Conservation (phyloP, 306 rosid genomes). For the Vigna mungo region DNA sequence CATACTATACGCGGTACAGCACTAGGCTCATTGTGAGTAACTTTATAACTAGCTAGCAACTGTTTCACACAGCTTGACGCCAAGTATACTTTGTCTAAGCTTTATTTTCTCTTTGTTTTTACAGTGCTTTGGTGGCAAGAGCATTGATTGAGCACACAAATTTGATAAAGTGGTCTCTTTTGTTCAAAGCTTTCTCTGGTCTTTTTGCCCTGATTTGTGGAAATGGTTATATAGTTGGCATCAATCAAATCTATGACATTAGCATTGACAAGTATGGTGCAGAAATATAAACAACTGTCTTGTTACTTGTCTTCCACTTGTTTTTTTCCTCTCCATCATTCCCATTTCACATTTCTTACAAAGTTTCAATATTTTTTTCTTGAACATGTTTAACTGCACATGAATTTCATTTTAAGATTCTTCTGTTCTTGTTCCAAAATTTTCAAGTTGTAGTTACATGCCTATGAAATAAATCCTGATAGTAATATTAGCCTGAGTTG, state of each 20-base stretch:
- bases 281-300: conserved; percentile 28
- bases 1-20: conserved; percentile 94
- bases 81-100: conserved; percentile 20
- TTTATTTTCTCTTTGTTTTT: conserved; percentile 41
- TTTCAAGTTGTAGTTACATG: background rate
- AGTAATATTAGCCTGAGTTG: conserved; percentile 33
- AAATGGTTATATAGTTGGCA: conserved; percentile 96
- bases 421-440: conserved; percentile 8
- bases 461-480: conserved; percentile 3
- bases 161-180: conserved; percentile 93
- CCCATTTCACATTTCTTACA: background rate
- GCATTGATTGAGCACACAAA: conserved; percentile 91
- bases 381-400: conserved; percentile 16
- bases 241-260: conserved; percentile 96
- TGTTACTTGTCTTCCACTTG: background rate
- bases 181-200: conserved; percentile 86
- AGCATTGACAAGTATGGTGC: conserved; percentile 86
- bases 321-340: background rate
- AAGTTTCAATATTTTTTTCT: conserved; percentile 23
- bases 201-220: conserved; percentile 91
- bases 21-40: conserved; percentile 85
- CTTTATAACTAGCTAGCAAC: background rate
- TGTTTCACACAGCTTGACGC: conserved; percentile 18
- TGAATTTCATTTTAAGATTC: conserved; percentile 5
- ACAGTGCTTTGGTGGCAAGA: conserved; percentile 91